Conservation (phyloP, 2,329 filamentous ascomycete genomes). For the Pseudopithomyces maydicus region DNA sequence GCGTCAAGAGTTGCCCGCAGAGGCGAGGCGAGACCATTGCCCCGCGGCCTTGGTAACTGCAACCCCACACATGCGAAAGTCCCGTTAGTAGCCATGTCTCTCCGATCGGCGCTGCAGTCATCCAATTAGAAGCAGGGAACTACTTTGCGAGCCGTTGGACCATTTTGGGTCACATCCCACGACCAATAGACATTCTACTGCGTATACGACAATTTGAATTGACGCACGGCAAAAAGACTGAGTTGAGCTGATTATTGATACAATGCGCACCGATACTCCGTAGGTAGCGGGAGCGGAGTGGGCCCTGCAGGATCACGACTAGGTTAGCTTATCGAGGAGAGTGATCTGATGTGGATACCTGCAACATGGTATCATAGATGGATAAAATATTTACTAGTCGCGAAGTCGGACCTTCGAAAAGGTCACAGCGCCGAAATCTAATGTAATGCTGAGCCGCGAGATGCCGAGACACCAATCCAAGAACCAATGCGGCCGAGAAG, state of each 20-base stretch:
- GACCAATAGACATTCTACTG: neutral
- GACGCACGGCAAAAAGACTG: neutral
- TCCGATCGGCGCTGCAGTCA: conserved; percentile 3
- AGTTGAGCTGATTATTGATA: neutral
- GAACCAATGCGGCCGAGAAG: conserved; percentile 12
- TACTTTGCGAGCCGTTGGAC: neutral
- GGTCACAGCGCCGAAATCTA: conserved; percentile 16
- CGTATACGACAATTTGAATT: neutral
- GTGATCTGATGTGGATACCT: conserved; percentile 7
- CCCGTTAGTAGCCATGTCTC: conserved; percentile 4
- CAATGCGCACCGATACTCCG: neutral
- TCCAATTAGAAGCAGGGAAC: neutral
- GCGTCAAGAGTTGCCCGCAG: neutral
- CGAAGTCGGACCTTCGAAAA: conserved; percentile 11
- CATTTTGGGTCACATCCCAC: neutral
- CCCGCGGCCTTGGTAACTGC: neutral
- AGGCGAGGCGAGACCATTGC: conserved; percentile 8
- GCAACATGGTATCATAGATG: conserved; percentile 19
- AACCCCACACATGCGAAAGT: conserved; percentile 5
- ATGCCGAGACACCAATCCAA: conserved; percentile 21
- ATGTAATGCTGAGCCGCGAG: conserved; percentile 18
- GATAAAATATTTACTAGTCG: conserved; percentile 6
- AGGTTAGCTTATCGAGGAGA: neutral
- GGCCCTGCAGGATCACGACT: neutral
- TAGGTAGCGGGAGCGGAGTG: neutral